Percentiles rank a stretch among this genome's conserved stretches.
These are phyloP conservation scores for Fibroporia radiculosa DNA, from an alignment of 768 basidiomycete genomes.

Conservation along the genomic window DNA sequence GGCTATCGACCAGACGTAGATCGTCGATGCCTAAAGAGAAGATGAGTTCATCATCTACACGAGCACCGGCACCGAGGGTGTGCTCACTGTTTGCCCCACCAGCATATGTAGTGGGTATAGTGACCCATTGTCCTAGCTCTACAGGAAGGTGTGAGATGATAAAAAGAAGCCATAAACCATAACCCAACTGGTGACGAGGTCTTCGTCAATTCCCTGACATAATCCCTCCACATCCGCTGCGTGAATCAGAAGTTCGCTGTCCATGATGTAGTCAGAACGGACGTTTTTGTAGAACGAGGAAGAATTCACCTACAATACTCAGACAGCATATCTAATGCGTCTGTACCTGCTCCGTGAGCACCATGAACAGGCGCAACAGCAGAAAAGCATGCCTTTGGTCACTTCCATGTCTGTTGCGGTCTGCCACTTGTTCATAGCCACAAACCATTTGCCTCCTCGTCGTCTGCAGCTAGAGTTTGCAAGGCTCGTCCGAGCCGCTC, in stretches of 20 bases:
- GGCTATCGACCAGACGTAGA: slow-evolving; percentile 66
- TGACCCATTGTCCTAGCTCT: slow-evolving; percentile 91
- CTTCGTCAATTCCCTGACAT: slow-evolving; percentile 92
- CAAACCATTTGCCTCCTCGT: slow-evolving; percentile 71
- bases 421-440: slow-evolving; percentile 99
- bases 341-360: slow-evolving; percentile 37
- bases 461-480: slow-evolving; percentile 81
- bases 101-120: slow-evolving; percentile 91
- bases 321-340: slow-evolving; percentile 68
- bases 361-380: not conserved
- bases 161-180: not conserved
- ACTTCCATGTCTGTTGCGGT: slow-evolving; percentile 93
- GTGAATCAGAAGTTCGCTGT: slow-evolving; percentile 84
- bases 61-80: not conserved
- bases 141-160: slow-evolving; percentile 9
- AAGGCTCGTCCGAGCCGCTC: not conserved
- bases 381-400: slow-evolving; percentile 47
- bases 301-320: slow-evolving; percentile 66
- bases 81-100: slow-evolving; percentile 83
- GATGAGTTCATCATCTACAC: slow-evolving; percentile 3
- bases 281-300: slow-evolving; percentile 2
- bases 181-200: slow-evolving; percentile 66
- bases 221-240: slow-evolving; percentile 99
- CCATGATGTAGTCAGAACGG: not conserved
- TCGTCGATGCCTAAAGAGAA: slow-evolving; percentile 60